These are phyloP conservation scores for Cinnamomum chago DNA, from an alignment of 164 flowering plant species.

Conservation along the genomic window DNA sequence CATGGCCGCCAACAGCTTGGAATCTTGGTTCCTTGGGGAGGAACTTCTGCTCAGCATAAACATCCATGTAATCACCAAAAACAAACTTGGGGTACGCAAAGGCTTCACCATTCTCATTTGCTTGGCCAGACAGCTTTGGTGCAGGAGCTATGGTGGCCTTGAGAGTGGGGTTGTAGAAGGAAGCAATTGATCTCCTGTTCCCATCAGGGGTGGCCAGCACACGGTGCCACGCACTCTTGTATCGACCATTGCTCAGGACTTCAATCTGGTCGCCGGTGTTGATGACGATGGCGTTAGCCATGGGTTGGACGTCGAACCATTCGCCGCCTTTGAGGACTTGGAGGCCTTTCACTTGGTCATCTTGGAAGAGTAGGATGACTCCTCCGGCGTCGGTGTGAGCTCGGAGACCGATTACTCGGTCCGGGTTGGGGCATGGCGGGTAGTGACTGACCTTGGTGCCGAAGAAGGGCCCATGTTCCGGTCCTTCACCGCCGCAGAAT, in stretches of 20 bases:
- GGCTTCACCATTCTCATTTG: not conserved
- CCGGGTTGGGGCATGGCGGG: constrained; percentile 81
- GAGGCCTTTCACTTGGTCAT: constrained; percentile 67
- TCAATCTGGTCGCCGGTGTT: constrained; percentile 95
- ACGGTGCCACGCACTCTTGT: constrained; percentile 89
- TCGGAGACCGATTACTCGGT: constrained; percentile 64
- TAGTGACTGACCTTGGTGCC: constrained; percentile 95
- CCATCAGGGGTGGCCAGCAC: constrained; percentile 51
- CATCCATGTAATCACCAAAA: constrained; percentile 85
- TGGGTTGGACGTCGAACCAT: constrained; percentile 87
- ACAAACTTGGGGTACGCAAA: constrained; percentile 63
- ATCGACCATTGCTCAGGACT: constrained; percentile 79
- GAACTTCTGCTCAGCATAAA: constrained; percentile 79
- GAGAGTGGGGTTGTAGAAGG: constrained; percentile 78
- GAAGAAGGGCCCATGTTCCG: constrained; percentile 44
- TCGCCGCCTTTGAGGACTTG: constrained; percentile 73
- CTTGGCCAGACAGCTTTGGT: constrained; percentile 31
- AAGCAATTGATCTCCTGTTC: constrained; percentile 77
- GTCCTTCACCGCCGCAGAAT: constrained; percentile 42
- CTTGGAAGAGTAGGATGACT: constrained; percentile 85
- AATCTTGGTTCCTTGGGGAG: constrained; percentile 88
- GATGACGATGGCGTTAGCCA: constrained; percentile 71
- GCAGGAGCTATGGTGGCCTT: constrained; percentile 84
- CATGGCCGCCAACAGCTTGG: constrained; percentile 41
- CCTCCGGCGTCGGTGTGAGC: constrained; percentile 97